Evolutionary conservation across 2,329 filamentous ascomycete genomes (phyloP), one percentile per base, ranked within the genome.

Genomic region (Cordyceps tenuipes): DNA sequence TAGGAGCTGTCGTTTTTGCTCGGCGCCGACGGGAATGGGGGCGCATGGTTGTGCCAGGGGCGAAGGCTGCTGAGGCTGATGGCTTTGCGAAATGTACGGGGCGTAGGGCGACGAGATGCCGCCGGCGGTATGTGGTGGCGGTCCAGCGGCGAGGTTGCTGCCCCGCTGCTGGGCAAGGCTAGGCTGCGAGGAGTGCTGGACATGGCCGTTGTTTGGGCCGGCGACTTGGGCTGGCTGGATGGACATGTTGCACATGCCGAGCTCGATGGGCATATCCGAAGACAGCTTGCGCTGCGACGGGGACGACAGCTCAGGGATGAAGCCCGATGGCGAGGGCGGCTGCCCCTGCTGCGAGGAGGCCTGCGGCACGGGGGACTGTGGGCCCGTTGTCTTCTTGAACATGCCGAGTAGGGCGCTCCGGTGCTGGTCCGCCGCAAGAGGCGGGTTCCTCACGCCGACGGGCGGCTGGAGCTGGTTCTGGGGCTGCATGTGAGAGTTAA

Each of bases 351-450:
- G 54, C 57, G 56, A 66, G 61, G 43, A 66, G 62, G 43, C 63
- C 62, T 65, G 65, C 23, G 43, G 15, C 5, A 17, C 34, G 31
- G 50, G 50, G 10, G 57, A 60, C 23, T 47, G 50, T 15, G 43
- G 44, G 10, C 62, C 61, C 63, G 69, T 64, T 63, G 69, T 63
- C 63, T 77, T 77, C 62, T 81, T 82, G 69, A 85, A 83, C 73
- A 84, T 81, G 23, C 74, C 77, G 15, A 84, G 71, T 21, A 84
- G 70, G 8, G 77, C 73, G 19, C 75, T 77, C 23, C 79, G 77
- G 63, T 83, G 80, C 50, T 69, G 64, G 31, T 68, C 67, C 6
- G 61, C 62, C 5, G 63, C 62, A 1, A 64, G 61, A 26, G 63
- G 63, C 23, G 70, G 65, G 49, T 63, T 66, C 7, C 68, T 66